Percentiles rank a stretch among this genome's conserved stretches.
phyloP scores from a whole-genome alignment of 805 yeast genomes.

The Wickerhamiella sergipiensis region DNA sequence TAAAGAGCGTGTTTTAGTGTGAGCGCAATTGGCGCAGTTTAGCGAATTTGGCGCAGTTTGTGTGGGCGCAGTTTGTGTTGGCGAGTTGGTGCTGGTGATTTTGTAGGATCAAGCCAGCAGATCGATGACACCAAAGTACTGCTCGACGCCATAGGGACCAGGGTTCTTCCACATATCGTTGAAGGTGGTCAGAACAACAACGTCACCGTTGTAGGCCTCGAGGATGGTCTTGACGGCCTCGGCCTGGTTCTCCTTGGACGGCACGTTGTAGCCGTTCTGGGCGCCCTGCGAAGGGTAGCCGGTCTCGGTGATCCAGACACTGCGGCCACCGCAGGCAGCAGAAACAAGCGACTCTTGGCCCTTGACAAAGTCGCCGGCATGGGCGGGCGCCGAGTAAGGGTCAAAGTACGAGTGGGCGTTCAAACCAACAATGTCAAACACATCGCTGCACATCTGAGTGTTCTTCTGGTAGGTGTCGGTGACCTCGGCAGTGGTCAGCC shows the following conservation, averaged over 20 bases:
- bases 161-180: conserved; percentile 81
- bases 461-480: conserved; percentile 54
- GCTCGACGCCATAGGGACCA: conserved; percentile 76
- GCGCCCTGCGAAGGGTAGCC: conserved; percentile 76
- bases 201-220: conserved; percentile 36
- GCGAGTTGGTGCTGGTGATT: too few relatives aligned
- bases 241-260: conserved; percentile 54
- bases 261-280: conserved; percentile 60
- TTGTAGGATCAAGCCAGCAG: conserved; percentile 16
- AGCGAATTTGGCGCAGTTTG: too few relatives aligned
- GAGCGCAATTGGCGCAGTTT: too few relatives aligned
- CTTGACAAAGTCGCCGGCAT: conserved; percentile 57
- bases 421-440: conserved; percentile 70
- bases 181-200: conserved; percentile 61
- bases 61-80: too few relatives aligned
- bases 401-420: conserved; percentile 82
- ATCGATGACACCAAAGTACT: conserved; percentile 51
- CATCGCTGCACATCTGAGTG: conserved; percentile 55
- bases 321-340: conserved; percentile 39
- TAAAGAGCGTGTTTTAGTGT: neutral
- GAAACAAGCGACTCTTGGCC: conserved; percentile 47
- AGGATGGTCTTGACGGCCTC: conserved; percentile 55
- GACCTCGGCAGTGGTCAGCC: conserved; percentile 77
- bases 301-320: conserved; percentile 62
- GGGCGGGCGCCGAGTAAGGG: conserved; percentile 40